These are phyloP conservation scores for Cladosporium sp. DNA, from an alignment of 2,329 filamentous ascomycete genomes.

Conservation along the genomic window DNA sequence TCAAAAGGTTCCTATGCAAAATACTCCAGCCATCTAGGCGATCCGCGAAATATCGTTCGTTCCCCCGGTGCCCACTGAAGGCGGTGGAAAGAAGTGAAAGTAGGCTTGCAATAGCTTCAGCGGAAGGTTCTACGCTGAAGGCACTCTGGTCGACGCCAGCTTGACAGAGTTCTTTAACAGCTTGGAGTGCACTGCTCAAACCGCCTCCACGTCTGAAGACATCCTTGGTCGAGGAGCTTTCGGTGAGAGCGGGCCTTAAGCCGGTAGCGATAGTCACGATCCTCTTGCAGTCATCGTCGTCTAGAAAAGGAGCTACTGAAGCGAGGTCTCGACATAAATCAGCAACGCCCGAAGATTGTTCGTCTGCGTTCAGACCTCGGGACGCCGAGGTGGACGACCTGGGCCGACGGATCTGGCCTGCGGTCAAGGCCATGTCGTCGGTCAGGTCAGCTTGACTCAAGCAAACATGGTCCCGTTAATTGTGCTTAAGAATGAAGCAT, in stretches of 20 bases:
- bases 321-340: constrained; percentile 21
- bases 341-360: constrained; percentile 22
- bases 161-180: constrained; percentile 13
- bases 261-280: neutral
- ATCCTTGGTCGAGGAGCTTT: constrained; percentile 20
- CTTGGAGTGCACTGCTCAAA: neutral
- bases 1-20: neutral
- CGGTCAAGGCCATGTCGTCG: constrained; percentile 24
- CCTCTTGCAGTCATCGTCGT: constrained; percentile 5
- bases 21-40: constrained; percentile 66
- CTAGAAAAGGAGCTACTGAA: neutral
- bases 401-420: constrained; percentile 20
- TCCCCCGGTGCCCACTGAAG: constrained; percentile 75
- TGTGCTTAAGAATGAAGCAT: constrained; percentile 12
- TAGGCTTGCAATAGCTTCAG: constrained; percentile 14
- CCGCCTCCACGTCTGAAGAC: constrained; percentile 28
- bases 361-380: constrained; percentile 24
- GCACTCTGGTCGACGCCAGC: neutral
- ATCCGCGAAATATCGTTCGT: constrained; percentile 78
- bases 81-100: constrained; percentile 62
- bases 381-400: constrained; percentile 22
- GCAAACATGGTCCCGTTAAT: constrained; percentile 17
- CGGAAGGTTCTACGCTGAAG: neutral
- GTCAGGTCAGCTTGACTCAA: constrained; percentile 12
- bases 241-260: constrained; percentile 2